Percentiles rank a stretch among this genome's conserved stretches.
Evolutionary conservation across 352 stramenopile species (phyloP).

Genomic region (Globisporangium apiculatum): DNA sequence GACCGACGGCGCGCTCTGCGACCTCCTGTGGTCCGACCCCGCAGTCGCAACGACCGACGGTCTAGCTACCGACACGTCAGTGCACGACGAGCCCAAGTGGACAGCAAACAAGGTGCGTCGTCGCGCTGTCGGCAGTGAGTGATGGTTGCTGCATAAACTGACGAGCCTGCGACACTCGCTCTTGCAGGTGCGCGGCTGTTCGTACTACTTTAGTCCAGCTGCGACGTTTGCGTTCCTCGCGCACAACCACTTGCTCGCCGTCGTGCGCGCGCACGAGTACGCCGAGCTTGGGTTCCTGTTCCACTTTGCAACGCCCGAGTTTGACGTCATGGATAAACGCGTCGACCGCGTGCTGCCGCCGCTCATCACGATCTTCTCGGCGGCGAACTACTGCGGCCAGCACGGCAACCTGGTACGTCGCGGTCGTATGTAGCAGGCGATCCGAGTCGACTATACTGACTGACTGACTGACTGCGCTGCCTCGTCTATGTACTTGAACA

Average conservation of each 20-base stretch:
- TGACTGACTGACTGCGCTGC: not conserved
- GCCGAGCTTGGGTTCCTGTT: constrained; percentile 61
- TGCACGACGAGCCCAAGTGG: constrained; percentile 15
- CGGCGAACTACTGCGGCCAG: constrained; percentile 93
- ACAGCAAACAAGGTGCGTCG: constrained; percentile 21
- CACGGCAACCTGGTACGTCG: constrained; percentile 53
- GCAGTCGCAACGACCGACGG: constrained; percentile 13
- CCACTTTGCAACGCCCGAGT: constrained; percentile 48
- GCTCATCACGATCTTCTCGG: constrained; percentile 93
- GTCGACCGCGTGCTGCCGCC: constrained; percentile 42
- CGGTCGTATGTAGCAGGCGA: not conserved
- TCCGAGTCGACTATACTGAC: not conserved
- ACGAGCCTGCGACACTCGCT: not conserved
- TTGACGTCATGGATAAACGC: constrained; percentile 34
- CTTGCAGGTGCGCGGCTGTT: constrained; percentile 59
- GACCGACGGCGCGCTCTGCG: constrained; percentile 51
- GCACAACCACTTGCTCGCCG: constrained; percentile 51
- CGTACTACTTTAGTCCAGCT: constrained; percentile 84
- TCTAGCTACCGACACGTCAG: not conserved
- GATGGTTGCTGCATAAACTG: too few species aligned
- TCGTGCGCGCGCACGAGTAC: constrained; percentile 82
- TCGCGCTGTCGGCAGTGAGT: too few species aligned
- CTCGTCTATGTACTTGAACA: constrained; percentile 6
- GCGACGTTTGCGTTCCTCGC: constrained; percentile 68
- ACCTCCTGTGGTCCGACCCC: constrained; percentile 72